phyloP scores from a whole-genome alignment of 2,329 filamentous ascomycete species.

The Pseudocercospora eumusae region DNA sequence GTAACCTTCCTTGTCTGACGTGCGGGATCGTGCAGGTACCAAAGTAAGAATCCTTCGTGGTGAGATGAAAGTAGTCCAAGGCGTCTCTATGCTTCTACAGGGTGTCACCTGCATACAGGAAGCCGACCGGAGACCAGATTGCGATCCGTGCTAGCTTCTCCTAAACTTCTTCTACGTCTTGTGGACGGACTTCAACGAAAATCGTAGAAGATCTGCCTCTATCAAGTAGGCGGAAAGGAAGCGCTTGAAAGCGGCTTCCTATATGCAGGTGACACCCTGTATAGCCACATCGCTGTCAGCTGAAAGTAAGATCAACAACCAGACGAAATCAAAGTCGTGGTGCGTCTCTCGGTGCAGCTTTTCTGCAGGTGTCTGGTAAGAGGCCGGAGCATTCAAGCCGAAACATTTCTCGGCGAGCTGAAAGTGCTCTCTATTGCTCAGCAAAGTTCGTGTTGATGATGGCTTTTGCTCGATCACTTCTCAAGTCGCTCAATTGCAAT shows the following conservation, averaged over 20 bases:
- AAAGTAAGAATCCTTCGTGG: slow-evolving; percentile 1
- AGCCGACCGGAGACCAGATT: no score
- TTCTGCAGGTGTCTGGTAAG: not conserved
- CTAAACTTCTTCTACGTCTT: no score
- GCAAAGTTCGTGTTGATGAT: not conserved
- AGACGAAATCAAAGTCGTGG: not conserved
- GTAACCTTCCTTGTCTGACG: slow-evolving; percentile 6
- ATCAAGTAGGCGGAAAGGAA: no score
- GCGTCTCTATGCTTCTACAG: slow-evolving; percentile 5
- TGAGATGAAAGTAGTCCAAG: slow-evolving; percentile 1
- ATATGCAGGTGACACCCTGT: no score
- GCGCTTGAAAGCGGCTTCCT: no score
- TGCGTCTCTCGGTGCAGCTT: not conserved
- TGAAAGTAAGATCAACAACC: not conserved
- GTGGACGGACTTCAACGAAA: no score
- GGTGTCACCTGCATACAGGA: no score
- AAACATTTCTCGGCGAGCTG: slow-evolving; percentile 2
- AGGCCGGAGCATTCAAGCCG: not conserved
- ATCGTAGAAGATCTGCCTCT: no score
- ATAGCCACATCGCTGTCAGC: slow-evolving; percentile 5
- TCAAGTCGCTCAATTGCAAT: not conserved
- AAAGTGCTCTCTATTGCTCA: not conserved
- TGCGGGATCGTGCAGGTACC: slow-evolving; percentile 11
- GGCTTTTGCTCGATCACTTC: not conserved
- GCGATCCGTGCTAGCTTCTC: no score